Evolutionary conservation across 495 filamentous ascomycete species (phyloP), one percentile per base, ranked within the genome.

Genomic region (Letharia lupina): DNA sequence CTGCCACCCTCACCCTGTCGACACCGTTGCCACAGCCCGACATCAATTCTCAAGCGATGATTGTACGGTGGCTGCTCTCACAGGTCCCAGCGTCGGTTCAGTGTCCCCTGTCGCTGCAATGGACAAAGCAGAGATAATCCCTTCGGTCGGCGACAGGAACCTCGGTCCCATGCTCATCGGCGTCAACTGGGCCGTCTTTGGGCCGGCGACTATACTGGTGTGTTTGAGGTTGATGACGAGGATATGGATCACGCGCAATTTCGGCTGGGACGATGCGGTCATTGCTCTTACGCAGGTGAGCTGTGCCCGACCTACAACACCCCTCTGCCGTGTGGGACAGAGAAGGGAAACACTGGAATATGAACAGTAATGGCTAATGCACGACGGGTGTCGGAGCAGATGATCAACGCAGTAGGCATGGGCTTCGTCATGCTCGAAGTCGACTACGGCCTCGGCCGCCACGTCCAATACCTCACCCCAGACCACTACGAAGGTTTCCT

Each of bases 231-330:
- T 62, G 35, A 48, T 57, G 4, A 66, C 64, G 3, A 50, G 69
- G 37, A 52, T 64, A 50, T 71, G 67, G 57, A 66, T 71, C 33
- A 66, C 66, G 5, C 63, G 61, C 56, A 71, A 71, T 31, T 68
- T 71, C 33, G 69, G 69, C 33, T 71, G 69, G 69, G 69, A 71
- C 57, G 69, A 71, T 66, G 63, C 67, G 4, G 28, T 61, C 9
- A 71, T 71, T 47, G 33, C 57, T 37, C n/a, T 67, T 18, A 61
- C 67, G 8, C 66, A 68, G 54, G 69, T 71, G 39, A 41, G 67
- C n/a, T 45, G 1, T 35, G 23, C 23, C 33, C 33, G 20, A 18
- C 20, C 54, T 20, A 37, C 54, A 20, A 57, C 1, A 7, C 2
- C 13, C 3, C 40, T 41, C 60, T 18, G 4, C 20, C 23, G 12